These are phyloP conservation scores for Phialophora expanda DNA, from an alignment of 2,329 filamentous ascomycete genomes.

Conservation along the genomic window DNA sequence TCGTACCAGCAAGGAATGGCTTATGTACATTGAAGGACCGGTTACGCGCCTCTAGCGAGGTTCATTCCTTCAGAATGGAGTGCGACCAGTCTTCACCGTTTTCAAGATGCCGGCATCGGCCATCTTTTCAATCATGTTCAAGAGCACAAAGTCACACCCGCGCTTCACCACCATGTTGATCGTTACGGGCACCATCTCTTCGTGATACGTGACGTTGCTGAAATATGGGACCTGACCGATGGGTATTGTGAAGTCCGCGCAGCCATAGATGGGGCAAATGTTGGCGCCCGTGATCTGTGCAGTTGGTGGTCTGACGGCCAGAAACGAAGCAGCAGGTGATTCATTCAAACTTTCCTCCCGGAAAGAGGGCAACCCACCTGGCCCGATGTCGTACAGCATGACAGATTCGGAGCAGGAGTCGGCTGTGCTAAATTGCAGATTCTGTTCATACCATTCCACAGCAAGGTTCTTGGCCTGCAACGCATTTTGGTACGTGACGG, in stretches of 20 bases:
- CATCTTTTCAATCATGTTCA: slow-evolving; percentile 41
- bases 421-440: slow-evolving; percentile 38
- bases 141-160: slow-evolving; percentile 58
- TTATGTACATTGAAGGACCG: background rate
- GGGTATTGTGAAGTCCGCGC: slow-evolving; percentile 24
- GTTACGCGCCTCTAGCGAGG: background rate
- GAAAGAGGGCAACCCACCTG: slow-evolving; percentile 34
- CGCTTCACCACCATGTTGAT: slow-evolving; percentile 63
- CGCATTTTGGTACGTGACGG: slow-evolving; percentile 39
- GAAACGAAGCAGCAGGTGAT: slow-evolving; percentile 23
- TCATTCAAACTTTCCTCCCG: slow-evolving; percentile 20
- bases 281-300: slow-evolving; percentile 11
- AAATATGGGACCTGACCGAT: slow-evolving; percentile 34
- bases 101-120: slow-evolving; percentile 40
- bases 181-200: slow-evolving; percentile 62
- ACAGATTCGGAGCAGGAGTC: slow-evolving; percentile 44
- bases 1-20: background rate
- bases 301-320: slow-evolving; percentile 12
- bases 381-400: slow-evolving; percentile 41
- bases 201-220: slow-evolving; percentile 55
- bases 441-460: slow-evolving; percentile 43
- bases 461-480: slow-evolving; percentile 45
- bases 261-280: slow-evolving; percentile 15
- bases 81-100: slow-evolving; percentile 38
- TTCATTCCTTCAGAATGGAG: slow-evolving; percentile 1